phyloP scores from a whole-genome alignment of 148 eudicot genomes.

The Fallopia convolvulus region DNA sequence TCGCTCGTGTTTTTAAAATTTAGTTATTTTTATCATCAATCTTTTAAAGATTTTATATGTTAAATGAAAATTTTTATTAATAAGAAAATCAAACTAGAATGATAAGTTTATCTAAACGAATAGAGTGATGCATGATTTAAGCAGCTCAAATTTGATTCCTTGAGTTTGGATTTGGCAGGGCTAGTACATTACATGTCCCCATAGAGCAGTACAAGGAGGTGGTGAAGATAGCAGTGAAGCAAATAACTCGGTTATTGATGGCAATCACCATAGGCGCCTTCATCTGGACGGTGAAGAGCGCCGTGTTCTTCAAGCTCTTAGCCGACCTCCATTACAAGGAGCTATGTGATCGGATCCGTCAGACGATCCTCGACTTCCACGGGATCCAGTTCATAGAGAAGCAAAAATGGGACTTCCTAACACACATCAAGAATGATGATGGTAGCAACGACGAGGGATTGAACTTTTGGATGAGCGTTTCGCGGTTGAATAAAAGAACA shows the following conservation, averaged over 20 bases:
- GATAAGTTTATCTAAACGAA: too few relatives aligned
- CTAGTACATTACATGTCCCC: not conserved
- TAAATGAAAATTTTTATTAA: too few relatives aligned
- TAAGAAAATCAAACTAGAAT: too few relatives aligned
- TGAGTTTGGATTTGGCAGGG: not conserved
- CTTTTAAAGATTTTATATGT: too few relatives aligned
- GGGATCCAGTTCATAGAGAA: conserved; percentile 3
- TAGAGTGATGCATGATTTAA: too few relatives aligned
- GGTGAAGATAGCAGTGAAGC: not conserved
- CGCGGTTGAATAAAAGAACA: not conserved
- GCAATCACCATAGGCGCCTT: conserved; percentile 1
- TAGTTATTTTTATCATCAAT: too few relatives aligned
- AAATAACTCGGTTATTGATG: not conserved
- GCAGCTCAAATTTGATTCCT: too few relatives aligned
- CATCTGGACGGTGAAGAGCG: not conserved
- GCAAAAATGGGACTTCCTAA: not conserved
- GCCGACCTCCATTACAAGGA: conserved; percentile 1
- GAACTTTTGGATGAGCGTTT: not conserved
- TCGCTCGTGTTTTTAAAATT: too few relatives aligned
- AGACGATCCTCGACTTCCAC: conserved; percentile 2
- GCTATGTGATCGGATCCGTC: not conserved
- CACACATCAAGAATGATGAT: not conserved
- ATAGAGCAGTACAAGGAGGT: not conserved
- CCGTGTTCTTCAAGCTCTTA: conserved; percentile 5
- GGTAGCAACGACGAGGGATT: not conserved